Evolutionary conservation across 2,329 filamentous ascomycete species (phyloP).

Genomic region (Aphanoascus verrucosus): DNA sequence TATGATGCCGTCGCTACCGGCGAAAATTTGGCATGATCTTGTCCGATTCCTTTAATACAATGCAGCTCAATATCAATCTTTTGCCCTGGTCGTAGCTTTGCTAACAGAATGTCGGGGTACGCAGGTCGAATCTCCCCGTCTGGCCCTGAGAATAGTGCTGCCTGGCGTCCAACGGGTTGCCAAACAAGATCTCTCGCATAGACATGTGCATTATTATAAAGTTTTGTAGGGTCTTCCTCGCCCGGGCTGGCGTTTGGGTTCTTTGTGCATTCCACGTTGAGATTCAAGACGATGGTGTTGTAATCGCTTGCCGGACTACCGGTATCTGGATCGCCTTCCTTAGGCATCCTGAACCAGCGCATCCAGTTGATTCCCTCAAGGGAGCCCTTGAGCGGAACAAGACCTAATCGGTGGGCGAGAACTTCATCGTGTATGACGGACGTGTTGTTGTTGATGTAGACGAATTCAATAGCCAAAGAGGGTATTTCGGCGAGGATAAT

Average conservation of each 20-base stretch:
- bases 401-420: conserved; percentile 74
- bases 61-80: conserved; percentile 78
- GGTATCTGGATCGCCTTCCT: conserved; percentile 48
- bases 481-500: conserved; percentile 93
- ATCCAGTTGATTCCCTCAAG: conserved; percentile 69
- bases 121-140: conserved; percentile 59
- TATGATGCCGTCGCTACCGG: conserved; percentile 93
- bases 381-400: conserved; percentile 77
- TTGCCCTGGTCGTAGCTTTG: conserved; percentile 87
- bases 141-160: conserved; percentile 48
- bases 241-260: conserved; percentile 59
- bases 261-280: conserved; percentile 70
- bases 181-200: conserved; percentile 72
- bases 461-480: conserved; percentile 83
- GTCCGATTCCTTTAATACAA: conserved; percentile 86
- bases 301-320: conserved; percentile 54
- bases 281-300: conserved; percentile 73
- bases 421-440: conserved; percentile 98
- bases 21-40: conserved; percentile 94
- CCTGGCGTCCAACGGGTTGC: conserved; percentile 62
- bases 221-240: conserved; percentile 70
- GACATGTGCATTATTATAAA: conserved; percentile 76
- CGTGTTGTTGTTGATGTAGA: conserved; percentile 92
- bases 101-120: conserved; percentile 87
- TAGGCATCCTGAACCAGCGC: conserved; percentile 67